Evolutionary conservation across 495 filamentous ascomycete genomes (phyloP), one percentile per base, ranked within the genome.

Genomic region (Neurospora discreta): DNA sequence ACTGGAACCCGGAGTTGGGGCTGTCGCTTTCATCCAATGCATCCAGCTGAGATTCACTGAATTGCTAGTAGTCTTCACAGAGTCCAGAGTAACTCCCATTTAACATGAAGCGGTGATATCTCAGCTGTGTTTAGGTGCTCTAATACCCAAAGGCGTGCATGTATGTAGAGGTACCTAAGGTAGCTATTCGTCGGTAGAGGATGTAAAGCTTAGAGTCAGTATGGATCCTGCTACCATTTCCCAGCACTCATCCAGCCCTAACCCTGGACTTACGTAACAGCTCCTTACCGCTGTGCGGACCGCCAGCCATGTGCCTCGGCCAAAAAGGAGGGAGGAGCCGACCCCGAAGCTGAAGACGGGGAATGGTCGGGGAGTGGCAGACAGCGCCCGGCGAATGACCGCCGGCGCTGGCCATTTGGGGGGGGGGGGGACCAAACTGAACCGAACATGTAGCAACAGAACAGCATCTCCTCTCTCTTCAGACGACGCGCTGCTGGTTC

Each of bases 251-350:
- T 15, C 15, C 3, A 36, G 33, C 52, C 52, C 52, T 65, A 65
- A 65, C 52, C 52, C 52, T 15, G 15, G 3, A 0, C 33, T 33
- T 65, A 65, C 52, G 52, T 65, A 65, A 65, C 52, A 65, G 46
- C 43, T 71, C 33, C 33, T 68, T 30, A 38, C 43, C 42, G 60
- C 71, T 41, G 68, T 72, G 39, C 71, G 71, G 40, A 60, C 36
- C 72, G 33, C 20, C 68, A 39, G 69, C 69, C 36, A 74, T 76
- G 71, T 74, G 74, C 76, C 76, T 75, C 75, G 76, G 76, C 73
- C 42, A 73, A 77, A 75, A 68, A 39, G 7, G 73, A 70, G 71
- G 71, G 70, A 71, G 73, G 71, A 71, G 69, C 40, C 52, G 52
- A 3, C 33, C 33, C 33, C 33, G 4, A 16, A 60, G 52, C 52